Conservation (phyloP, 306 rosid genomes). For the Urtica urens region DNA sequence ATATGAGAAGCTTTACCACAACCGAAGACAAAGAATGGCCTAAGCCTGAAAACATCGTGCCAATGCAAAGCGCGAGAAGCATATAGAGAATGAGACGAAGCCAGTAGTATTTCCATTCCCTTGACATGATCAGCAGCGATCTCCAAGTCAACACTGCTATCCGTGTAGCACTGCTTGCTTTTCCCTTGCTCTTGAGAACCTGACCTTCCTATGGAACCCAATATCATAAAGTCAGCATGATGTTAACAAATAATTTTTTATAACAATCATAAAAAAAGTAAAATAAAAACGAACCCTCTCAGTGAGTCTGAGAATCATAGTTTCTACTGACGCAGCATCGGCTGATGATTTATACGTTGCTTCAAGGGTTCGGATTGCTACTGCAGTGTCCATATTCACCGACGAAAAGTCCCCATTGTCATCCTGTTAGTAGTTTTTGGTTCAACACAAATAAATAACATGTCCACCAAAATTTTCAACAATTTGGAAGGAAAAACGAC, state of each 20-base stretch:
- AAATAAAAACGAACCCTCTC: constrained; percentile 45
- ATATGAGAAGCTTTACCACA: constrained; percentile 48
- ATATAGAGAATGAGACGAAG: constrained; percentile 86
- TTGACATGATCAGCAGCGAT: constrained; percentile 86
- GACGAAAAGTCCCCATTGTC: constrained; percentile 92
- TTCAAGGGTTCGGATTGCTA: constrained; percentile 96
- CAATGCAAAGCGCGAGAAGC: constrained; percentile 73
- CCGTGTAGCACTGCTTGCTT: constrained; percentile 60
- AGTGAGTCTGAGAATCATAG: constrained; percentile 73
- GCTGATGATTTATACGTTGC: constrained; percentile 93
- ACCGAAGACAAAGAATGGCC: constrained; percentile 97
- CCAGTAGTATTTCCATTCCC: constrained; percentile 99
- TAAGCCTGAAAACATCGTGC: constrained; percentile 83
- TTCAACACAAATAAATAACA: constrained; percentile 2
- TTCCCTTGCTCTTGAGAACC: constrained; percentile 86
- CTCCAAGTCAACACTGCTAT: constrained; percentile 94
- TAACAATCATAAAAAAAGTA: neutral
- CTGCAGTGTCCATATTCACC: constrained; percentile 98
- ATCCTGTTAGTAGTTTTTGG: constrained; percentile 44
- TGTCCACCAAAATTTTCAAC: neutral
- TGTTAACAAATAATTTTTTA: neutral
- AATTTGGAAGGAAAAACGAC: neutral
- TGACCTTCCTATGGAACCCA: constrained; percentile 75
- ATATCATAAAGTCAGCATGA: constrained; percentile 14
- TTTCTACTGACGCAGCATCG: constrained; percentile 90